Evolutionary conservation across 768 basidiomycete species (phyloP).

Genomic region (Suillus hirtellus): DNA sequence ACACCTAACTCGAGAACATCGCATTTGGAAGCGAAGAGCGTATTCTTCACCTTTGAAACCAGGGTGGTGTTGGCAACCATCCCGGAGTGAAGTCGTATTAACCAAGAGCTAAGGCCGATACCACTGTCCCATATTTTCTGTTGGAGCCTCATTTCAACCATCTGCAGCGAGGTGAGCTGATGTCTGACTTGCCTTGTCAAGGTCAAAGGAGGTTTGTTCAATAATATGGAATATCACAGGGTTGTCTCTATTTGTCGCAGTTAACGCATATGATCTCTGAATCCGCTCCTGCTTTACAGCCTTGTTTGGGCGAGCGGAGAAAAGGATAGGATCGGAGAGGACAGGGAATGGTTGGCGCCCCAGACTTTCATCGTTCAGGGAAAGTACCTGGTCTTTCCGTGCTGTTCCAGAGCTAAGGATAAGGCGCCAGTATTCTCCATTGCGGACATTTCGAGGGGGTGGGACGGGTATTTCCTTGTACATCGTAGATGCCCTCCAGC

Average conservation of each 20-base stretch:
- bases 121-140: slow-evolving; percentile 99
- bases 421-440: slow-evolving; percentile 67
- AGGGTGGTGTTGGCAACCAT: slow-evolving; percentile 1
- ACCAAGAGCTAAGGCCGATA: slow-evolving; percentile 80
- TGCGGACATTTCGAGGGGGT: slow-evolving; percentile 50
- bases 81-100: slow-evolving; percentile 41
- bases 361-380: slow-evolving; percentile 42
- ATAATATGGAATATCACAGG: slow-evolving; percentile 47
- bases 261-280: slow-evolving; percentile 52
- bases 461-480: slow-evolving; percentile 78
- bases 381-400: slow-evolving; percentile 34
- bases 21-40: slow-evolving; percentile 40
- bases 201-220: slow-evolving; percentile 87
- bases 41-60: slow-evolving; percentile 29
- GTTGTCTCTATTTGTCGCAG: slow-evolving; percentile 22
- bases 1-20: slow-evolving; percentile 72
- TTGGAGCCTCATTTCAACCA: slow-evolving; percentile 14
- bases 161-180: neutral
- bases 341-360: slow-evolving; percentile 60
- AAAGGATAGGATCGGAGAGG: slow-evolving; percentile 63
- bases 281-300: slow-evolving; percentile 67
- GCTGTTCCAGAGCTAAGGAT: slow-evolving; percentile 47
- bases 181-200: slow-evolving; percentile 74
- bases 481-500: slow-evolving; percentile 63
- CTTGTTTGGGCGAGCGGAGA: slow-evolving; percentile 36